A percentile compares a stretch with the other conserved stretches of the same genome.
phyloP scores from a whole-genome alignment of 371 early-diverging fungal genomes.

The Actinomortierella wolfii region DNA sequence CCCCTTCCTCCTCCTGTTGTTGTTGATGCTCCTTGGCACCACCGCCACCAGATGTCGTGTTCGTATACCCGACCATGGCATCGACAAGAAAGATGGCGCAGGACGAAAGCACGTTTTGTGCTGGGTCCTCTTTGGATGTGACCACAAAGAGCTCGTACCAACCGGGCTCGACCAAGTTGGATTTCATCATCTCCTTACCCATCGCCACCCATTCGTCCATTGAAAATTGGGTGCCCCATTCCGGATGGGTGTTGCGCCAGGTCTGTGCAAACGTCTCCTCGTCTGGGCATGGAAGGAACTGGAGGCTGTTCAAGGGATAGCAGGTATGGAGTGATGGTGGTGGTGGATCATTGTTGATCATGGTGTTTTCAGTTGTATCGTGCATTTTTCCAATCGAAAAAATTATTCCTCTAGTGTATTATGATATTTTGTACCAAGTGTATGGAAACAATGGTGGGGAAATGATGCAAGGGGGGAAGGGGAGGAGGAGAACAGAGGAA shows the following conservation, averaged over 20 bases:
- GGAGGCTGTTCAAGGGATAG: not conserved
- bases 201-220: not conserved
- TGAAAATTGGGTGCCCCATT: not conserved
- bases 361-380: no score
- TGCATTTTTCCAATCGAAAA: no score
- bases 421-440: no score
- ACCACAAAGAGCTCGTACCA: not conserved
- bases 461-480: no score
- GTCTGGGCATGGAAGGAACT: not conserved
- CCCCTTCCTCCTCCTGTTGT: not conserved
- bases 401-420: no score
- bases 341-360: no score
- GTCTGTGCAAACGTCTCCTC: not conserved
- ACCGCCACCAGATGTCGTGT: no score
- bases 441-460: no score
- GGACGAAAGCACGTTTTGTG: not conserved
- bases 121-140: not conserved
- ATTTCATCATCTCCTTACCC: not conserved
- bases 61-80: not conserved
- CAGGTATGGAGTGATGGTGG: no score
- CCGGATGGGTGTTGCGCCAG: not conserved
- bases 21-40: not conserved
- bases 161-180: not conserved
- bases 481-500: no score
- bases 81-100: not conserved